Conservation (phyloP, 495 filamentous ascomycete species). For the Chaetomium fimeti region DNA sequence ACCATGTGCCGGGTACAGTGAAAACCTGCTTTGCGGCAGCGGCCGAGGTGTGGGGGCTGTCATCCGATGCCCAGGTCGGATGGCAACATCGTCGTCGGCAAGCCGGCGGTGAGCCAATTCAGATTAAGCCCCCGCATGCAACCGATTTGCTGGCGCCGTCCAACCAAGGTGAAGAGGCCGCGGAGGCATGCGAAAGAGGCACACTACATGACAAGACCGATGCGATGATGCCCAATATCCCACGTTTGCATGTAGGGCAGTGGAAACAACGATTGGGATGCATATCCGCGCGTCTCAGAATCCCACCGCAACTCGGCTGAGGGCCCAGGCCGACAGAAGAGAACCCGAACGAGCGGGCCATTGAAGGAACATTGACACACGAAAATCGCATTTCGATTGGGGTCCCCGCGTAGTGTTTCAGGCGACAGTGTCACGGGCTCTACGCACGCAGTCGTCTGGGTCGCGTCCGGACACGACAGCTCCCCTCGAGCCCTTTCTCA, state of each 20-base stretch:
- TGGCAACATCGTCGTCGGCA: slow-evolving; percentile 8
- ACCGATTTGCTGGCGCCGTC: slow-evolving; percentile 20
- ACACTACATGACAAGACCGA: slow-evolving; percentile 11
- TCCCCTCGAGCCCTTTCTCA: neutral
- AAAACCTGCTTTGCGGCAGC: neutral
- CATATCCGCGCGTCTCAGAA: slow-evolving; percentile 10
- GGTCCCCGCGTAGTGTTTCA: slow-evolving; percentile 11
- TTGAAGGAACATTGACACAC: slow-evolving; percentile 4
- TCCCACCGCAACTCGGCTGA: slow-evolving; percentile 5
- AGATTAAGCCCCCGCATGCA: slow-evolving; percentile 5
- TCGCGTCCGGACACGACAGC: slow-evolving; percentile 14
- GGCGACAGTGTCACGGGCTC: slow-evolving; percentile 12
- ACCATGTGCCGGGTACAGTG: neutral
- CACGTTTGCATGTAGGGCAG: slow-evolving; percentile 10
- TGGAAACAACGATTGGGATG: slow-evolving; percentile 1
- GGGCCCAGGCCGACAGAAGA: neutral
- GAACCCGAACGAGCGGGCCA: neutral
- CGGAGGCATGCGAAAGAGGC: neutral
- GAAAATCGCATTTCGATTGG: neutral
- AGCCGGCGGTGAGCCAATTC: slow-evolving; percentile 19
- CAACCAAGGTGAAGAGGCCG: slow-evolving; percentile 18
- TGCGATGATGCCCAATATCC: slow-evolving; percentile 26
- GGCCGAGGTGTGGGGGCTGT: slow-evolving; percentile 4
- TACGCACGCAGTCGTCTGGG: slow-evolving; percentile 19
- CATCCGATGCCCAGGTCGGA: slow-evolving; percentile 9